Conservation (phyloP, 345 rosid genomes). For the Salix koriyanagi region DNA sequence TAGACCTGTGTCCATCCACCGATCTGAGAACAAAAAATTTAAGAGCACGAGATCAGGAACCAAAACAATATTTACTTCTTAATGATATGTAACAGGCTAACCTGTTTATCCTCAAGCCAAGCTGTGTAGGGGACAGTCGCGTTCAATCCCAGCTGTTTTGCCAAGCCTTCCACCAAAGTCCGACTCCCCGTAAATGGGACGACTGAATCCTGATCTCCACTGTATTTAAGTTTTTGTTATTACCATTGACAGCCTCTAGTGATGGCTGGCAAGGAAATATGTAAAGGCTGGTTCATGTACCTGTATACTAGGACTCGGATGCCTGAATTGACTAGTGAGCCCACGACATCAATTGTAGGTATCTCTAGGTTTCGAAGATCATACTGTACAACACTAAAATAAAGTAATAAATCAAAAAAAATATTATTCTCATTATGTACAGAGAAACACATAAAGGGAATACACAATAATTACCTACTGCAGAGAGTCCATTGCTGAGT, state of each 20-base stretch:
- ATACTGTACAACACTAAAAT: conserved; percentile 6
- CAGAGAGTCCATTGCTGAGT: conserved; percentile 14
- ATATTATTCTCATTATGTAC: neutral
- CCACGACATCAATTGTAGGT: conserved; percentile 20
- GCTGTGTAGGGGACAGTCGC: neutral
- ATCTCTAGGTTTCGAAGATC: conserved; percentile 4
- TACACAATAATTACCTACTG: conserved; percentile 6
- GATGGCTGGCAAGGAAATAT: neutral
- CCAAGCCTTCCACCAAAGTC: conserved; percentile 12
- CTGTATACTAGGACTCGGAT: conserved; percentile 18
- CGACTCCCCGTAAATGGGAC: conserved; percentile 12
- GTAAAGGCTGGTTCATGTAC: neutral
- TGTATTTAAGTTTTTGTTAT: neutral
- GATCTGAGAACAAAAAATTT: neutral
- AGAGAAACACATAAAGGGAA: neutral
- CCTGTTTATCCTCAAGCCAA: conserved; percentile 7
- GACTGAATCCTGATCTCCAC: conserved; percentile 21
- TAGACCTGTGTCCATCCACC: neutral
- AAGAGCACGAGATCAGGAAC: neutral
- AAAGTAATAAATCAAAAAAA: neutral
- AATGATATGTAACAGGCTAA: neutral
- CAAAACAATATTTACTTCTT: neutral
- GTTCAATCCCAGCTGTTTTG: conserved; percentile 6
- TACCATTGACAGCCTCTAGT: neutral
- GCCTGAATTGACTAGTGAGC: conserved; percentile 18